Evolutionary conservation across 257 asterid species (phyloP).

Genomic region (Solanum okadae): DNA sequence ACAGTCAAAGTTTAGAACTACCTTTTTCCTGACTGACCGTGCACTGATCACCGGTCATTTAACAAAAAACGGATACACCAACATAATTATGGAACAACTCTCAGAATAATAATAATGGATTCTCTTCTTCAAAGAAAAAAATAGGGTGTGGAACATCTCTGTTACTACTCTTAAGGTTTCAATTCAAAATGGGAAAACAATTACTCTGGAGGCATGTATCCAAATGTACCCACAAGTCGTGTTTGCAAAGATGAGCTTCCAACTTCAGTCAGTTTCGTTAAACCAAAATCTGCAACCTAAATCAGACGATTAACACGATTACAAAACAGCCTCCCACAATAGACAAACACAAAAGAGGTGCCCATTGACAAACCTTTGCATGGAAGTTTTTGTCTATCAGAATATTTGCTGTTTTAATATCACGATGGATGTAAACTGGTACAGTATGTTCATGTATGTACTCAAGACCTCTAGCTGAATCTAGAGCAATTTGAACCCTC

Average conservation of each 20-base stretch:
- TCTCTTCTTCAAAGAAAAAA: neutral
- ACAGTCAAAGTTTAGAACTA: neutral
- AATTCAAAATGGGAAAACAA: slow-evolving; percentile 7
- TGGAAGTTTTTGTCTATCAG: slow-evolving; percentile 79
- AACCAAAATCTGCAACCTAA: slow-evolving; percentile 97
- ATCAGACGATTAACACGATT: neutral
- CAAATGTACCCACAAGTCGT: slow-evolving; percentile 92
- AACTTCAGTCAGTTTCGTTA: slow-evolving; percentile 84
- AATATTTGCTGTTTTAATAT: slow-evolving; percentile 90
- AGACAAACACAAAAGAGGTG: slow-evolving; percentile 4
- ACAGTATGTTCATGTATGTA: slow-evolving; percentile 98
- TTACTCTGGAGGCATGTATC: slow-evolving; percentile 99
- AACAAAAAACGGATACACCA: neutral
- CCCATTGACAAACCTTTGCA: slow-evolving; percentile 52
- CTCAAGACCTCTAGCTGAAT: slow-evolving; percentile 97
- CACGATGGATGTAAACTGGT: slow-evolving; percentile 92
- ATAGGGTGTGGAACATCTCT: neutral
- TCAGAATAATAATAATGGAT: neutral
- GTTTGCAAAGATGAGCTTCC: slow-evolving; percentile 80
- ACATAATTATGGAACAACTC: neutral
- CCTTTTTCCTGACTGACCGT: neutral
- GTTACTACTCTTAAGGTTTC: neutral
- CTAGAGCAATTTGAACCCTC: slow-evolving; percentile 91
- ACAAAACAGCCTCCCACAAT: neutral
- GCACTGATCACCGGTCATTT: neutral